phyloP scores from a whole-genome alignment of 176 grass and related monocot species.

The Thinopyrum elongatum region DNA sequence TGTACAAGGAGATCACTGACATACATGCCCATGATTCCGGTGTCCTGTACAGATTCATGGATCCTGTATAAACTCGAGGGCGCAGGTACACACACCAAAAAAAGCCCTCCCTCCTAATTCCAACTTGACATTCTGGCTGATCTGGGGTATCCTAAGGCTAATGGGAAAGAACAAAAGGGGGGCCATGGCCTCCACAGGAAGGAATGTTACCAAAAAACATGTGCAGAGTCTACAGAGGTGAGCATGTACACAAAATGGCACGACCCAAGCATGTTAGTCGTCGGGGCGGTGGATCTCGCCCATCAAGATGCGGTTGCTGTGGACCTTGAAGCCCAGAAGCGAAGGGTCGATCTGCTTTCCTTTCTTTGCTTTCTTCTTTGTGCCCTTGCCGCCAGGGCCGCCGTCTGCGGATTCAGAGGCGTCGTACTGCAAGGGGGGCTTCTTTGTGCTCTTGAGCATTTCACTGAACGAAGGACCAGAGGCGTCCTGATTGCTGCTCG shows the following conservation, averaged over 20 bases:
- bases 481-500: constrained; percentile 41
- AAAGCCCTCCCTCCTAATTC: constrained; percentile 33
- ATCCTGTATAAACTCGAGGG: constrained; percentile 45
- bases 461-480: constrained; percentile 83
- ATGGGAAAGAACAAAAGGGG: constrained; percentile 21
- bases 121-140: constrained; percentile 42
- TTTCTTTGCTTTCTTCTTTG: constrained; percentile 93
- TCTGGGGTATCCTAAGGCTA: constrained; percentile 42
- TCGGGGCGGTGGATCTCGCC: constrained; percentile 91
- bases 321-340: constrained; percentile 97
- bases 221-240: constrained; percentile 32
- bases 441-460: constrained; percentile 88
- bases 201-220: constrained; percentile 37
- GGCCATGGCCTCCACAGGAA: constrained; percentile 17
- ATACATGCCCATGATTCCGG: constrained; percentile 11
- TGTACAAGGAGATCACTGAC: background rate
- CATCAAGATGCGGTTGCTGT: constrained; percentile 99
- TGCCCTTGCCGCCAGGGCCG: constrained; percentile 53
- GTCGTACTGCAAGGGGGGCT: constrained; percentile 55
- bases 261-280: constrained; percentile 40
- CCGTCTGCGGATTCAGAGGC: constrained; percentile 43
- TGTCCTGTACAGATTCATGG: constrained; percentile 63
- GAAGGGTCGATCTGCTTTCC: constrained; percentile 97
- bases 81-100: constrained; percentile 4
- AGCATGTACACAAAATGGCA: constrained; percentile 38